Percentiles rank a stretch among this genome's conserved stretches.
Conservation (phyloP, 1,139 yeast species). For the Sugiyamaella paludigena region DNA sequence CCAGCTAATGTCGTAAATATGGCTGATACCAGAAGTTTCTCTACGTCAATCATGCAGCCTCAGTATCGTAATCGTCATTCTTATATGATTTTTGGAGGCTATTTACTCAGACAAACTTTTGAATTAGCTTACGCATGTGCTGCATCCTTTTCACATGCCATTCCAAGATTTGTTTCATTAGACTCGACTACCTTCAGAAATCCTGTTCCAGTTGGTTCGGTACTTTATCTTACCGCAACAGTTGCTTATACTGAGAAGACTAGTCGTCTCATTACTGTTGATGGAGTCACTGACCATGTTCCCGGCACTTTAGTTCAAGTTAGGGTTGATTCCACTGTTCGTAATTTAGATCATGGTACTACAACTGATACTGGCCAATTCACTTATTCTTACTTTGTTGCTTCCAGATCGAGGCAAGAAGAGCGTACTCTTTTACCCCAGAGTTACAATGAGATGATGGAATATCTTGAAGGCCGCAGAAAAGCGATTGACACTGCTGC, state of each 20-base stretch:
- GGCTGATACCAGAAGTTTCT: constrained; percentile 66
- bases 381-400: constrained; percentile 84
- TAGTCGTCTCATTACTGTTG: constrained; percentile 22
- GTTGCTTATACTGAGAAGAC: constrained; percentile 65
- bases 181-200: constrained; percentile 89
- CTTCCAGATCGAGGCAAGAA: constrained; percentile 37
- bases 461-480: constrained; percentile 84
- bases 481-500: constrained; percentile 80
- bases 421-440: constrained; percentile 68
- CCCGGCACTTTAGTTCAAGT: constrained; percentile 92
- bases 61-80: constrained; percentile 93
- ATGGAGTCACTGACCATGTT: constrained; percentile 47
- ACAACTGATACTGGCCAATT: constrained; percentile 79
- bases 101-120: constrained; percentile 83
- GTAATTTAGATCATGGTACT: constrained; percentile 59
- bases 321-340: constrained; percentile 77
- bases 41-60: constrained; percentile 91
- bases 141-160: constrained; percentile 78
- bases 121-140: constrained; percentile 92
- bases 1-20: constrained; percentile 53
- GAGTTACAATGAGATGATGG: constrained; percentile 89
- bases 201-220: constrained; percentile 94
- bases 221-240: constrained; percentile 72
- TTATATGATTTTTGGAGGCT: constrained; percentile 93
- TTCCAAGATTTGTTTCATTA: constrained; percentile 83